phyloP scores from a whole-genome alignment of 2,329 filamentous ascomycete genomes.

The Amauroascus verrucosus region DNA sequence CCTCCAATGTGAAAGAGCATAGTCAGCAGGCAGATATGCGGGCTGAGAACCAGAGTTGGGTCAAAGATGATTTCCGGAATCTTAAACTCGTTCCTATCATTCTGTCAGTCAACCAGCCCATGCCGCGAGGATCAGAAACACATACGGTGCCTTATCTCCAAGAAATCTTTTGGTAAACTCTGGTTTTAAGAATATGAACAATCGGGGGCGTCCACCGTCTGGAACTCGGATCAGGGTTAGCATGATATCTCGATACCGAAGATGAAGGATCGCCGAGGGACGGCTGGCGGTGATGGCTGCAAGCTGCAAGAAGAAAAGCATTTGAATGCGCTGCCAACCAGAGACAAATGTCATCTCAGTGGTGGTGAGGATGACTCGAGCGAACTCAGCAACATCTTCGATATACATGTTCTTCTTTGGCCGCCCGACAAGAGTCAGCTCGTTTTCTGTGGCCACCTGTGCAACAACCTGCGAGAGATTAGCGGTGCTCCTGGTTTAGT shows the following conservation, averaged over 20 bases:
- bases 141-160: conserved; percentile 16
- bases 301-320: conserved; percentile 22
- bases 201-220: conserved; percentile 14
- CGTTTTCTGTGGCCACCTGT: conserved; percentile 21
- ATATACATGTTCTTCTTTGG: conserved; percentile 26
- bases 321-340: conserved; percentile 23
- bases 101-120: conserved; percentile 1
- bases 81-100: conserved; percentile 23
- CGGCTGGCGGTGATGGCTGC: conserved; percentile 22
- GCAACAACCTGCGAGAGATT: conserved; percentile 22
- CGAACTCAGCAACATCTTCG: conserved; percentile 26
- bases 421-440: conserved; percentile 17
- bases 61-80: conserved; percentile 28
- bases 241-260: conserved; percentile 22
- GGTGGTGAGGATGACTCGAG: conserved; percentile 23
- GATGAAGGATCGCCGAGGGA: conserved; percentile 17
- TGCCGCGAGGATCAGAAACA: not conserved
- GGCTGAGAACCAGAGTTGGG: conserved; percentile 26
- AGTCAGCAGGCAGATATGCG: conserved; percentile 23
- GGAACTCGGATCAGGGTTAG: conserved; percentile 24
- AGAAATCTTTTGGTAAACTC: conserved; percentile 23
- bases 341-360: conserved; percentile 25
- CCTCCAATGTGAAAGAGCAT: conserved; percentile 26
- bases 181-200: conserved; percentile 21
- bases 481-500: conserved; percentile 6